Percentiles rank a stretch among this genome's conserved stretches.
Conservation (phyloP, 2,329 filamentous ascomycete genomes). For the Fusarium compactum region DNA sequence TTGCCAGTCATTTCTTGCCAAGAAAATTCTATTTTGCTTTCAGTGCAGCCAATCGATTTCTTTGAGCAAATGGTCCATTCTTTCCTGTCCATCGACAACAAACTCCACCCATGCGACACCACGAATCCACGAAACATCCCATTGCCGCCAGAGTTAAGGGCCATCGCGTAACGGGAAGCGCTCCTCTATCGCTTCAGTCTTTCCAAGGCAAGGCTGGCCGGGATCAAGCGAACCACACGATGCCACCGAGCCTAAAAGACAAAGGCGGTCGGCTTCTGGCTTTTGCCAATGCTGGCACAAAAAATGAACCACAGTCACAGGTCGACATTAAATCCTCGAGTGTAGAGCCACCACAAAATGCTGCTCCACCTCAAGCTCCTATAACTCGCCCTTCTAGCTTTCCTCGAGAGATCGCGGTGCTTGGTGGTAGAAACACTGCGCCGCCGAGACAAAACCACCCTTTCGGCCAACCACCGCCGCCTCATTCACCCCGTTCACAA, state of each 20-base stretch:
- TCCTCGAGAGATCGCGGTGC: slow-evolving; percentile 53
- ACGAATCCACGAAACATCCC: slow-evolving; percentile 23
- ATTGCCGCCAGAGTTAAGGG: slow-evolving; percentile 17
- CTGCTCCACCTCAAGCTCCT: slow-evolving; percentile 34
- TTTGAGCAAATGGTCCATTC: slow-evolving; percentile 17
- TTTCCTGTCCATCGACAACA: slow-evolving; percentile 14
- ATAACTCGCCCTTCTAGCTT: slow-evolving; percentile 50
- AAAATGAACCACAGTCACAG: slow-evolving; percentile 36
- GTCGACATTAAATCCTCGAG: slow-evolving; percentile 31
- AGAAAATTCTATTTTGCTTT: neutral
- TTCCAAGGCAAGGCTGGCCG: neutral
- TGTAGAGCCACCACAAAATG: slow-evolving; percentile 32
- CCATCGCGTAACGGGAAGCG: slow-evolving; percentile 14
- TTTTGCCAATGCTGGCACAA: slow-evolving; percentile 48
- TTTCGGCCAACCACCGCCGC: slow-evolving; percentile 39
- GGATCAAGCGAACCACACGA: slow-evolving; percentile 24
- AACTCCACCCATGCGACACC: slow-evolving; percentile 29
- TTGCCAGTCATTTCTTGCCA: neutral
- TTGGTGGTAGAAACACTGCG: slow-evolving; percentile 49
- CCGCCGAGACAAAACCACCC: slow-evolving; percentile 46
- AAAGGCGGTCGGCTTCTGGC: slow-evolving; percentile 49
- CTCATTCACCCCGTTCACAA: slow-evolving; percentile 34
- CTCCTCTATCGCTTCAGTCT: slow-evolving; percentile 6
- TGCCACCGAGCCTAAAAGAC: slow-evolving; percentile 50
- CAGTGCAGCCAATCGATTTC: slow-evolving; percentile 8